Conservation (phyloP, 2,329 filamentous ascomycete species). For the Eutypa lata region DNA sequence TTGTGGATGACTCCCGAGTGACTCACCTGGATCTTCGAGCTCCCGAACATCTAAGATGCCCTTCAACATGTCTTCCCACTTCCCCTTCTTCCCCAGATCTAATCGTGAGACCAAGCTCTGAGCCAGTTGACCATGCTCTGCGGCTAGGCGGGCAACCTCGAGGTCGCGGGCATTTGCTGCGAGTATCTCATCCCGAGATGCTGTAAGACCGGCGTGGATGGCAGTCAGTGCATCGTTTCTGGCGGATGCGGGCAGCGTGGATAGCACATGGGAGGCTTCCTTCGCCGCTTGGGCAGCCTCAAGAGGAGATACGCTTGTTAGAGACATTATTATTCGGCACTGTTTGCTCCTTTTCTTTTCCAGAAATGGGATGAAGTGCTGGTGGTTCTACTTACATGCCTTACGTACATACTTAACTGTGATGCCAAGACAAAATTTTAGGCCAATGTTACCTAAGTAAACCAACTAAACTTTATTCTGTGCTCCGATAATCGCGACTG, state of each 20-base stretch:
- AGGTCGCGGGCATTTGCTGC: slow-evolving; percentile 85
- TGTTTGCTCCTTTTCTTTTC: not conserved
- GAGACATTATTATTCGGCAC: slow-evolving; percentile 61
- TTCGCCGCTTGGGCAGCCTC: slow-evolving; percentile 78
- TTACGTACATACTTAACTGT: not conserved
- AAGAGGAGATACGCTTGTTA: slow-evolving; percentile 78
- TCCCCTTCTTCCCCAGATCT: slow-evolving; percentile 80
- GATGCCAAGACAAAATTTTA: not conserved
- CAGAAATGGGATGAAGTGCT: not conserved
- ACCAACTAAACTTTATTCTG: no score
- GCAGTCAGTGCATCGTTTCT: slow-evolving; percentile 83
- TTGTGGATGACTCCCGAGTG: slow-evolving; percentile 1
- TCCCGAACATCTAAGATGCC: slow-evolving; percentile 85
- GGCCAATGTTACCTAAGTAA: not conserved
- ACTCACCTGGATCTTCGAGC: slow-evolving; percentile 79
- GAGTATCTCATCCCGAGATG: slow-evolving; percentile 71
- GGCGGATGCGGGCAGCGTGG: slow-evolving; percentile 69
- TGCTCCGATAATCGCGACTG: no score
- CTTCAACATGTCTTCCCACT: slow-evolving; percentile 97
- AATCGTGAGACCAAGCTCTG: slow-evolving; percentile 83
- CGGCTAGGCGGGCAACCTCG: slow-evolving; percentile 68
- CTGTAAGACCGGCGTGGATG: slow-evolving; percentile 73
- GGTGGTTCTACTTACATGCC: not conserved
- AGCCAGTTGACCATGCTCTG: slow-evolving; percentile 71
- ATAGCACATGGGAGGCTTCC: slow-evolving; percentile 76